Base-by-base conservation (phyloP, 768 basidiomycete genomes). In the Coprinellus micaceus region DNA sequence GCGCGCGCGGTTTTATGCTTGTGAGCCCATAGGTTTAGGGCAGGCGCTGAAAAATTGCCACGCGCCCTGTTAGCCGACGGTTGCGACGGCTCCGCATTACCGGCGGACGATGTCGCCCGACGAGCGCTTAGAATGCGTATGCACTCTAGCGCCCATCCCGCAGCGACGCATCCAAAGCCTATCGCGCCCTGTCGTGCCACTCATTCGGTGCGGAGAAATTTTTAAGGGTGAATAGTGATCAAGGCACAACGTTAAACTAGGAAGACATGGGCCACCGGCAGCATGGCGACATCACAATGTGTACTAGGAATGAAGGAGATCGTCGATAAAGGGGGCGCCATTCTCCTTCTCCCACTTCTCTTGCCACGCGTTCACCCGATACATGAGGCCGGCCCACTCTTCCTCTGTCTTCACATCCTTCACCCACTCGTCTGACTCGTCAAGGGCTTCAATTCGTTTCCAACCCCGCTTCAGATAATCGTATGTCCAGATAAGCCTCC, bases 351-450 rank as follows among this genome's bases (percentile, higher is more conserved):
- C 82, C 79, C 83, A 84, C n/a, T 78, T 69, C 48, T 69, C 61
- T 61, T 82, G 77, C 81, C 82, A 82, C 52, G 64, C 69, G 39
- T 77, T 74, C 25, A 83, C 62, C 47, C 78, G 68, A 29, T 58
- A 43, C 79, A 83, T 78, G 54, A 83, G 54, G 26, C 73, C 69
- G 1, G 71, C 74, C 82, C 82, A 83, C 59, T 82, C 70, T 21
- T 67, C 73, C 67, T 82, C 83, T 1, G 75, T 80, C 65, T 71
- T 69, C 10, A 80, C 74, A n/a, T 75, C 79, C 19, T 70, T 66
- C 28, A 82, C 61, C 82, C 82, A 83, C 53, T 69, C 63, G 15
- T 65, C 63, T 47, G 71, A 68, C 39, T 62, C 59, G 1, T 77
- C 80, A 2, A 73, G 66, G 24, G 62, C 64, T 61, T 80, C 77